Evolutionary conservation across 495 filamentous ascomycete genomes (phyloP).

Genomic region (Penicillium arizonense): DNA sequence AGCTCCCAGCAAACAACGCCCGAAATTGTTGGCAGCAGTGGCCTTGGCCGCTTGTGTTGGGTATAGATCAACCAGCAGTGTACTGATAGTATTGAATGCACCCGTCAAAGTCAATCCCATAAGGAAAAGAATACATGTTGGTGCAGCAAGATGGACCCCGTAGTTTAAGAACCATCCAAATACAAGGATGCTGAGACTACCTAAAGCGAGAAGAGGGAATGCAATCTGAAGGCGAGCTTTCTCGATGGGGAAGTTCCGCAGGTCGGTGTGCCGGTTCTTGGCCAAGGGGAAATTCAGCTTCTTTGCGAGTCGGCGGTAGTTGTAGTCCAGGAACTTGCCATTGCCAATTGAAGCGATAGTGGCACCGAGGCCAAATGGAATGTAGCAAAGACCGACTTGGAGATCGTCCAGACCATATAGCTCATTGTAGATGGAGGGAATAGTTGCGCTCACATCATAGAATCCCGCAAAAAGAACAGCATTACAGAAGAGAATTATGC

Average conservation of each 20-base stretch:
- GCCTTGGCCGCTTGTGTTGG: constrained; percentile 59
- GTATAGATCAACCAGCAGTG: constrained; percentile 66
- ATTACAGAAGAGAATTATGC: constrained; percentile 41
- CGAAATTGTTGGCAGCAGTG: constrained; percentile 69
- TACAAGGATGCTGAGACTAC: constrained; percentile 34
- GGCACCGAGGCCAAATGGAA: constrained; percentile 50
- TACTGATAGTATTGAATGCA: constrained; percentile 55
- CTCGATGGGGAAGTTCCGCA: constrained; percentile 62
- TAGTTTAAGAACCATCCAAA: constrained; percentile 42
- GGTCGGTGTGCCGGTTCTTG: constrained; percentile 50
- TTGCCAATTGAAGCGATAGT: constrained; percentile 85
- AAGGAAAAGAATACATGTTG: constrained; percentile 57
- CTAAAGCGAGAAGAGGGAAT: constrained; percentile 34
- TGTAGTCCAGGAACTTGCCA: constrained; percentile 68
- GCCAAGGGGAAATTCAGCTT: constrained; percentile 44
- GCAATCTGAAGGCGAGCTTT: constrained; percentile 57
- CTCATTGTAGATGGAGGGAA: constrained; percentile 40
- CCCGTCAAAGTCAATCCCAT: constrained; percentile 56
- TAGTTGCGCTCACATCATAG: constrained; percentile 37
- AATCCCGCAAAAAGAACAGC: constrained; percentile 47
- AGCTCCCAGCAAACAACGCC: constrained; percentile 66
- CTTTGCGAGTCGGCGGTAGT: constrained; percentile 43
- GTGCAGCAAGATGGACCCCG: constrained; percentile 39
- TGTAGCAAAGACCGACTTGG: constrained; percentile 48
- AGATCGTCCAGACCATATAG: constrained; percentile 49